Percentiles rank a stretch among this genome's conserved stretches.
Evolutionary conservation across 176 grass and related monocot genomes (phyloP).

Genomic region (Oryza coarctata): DNA sequence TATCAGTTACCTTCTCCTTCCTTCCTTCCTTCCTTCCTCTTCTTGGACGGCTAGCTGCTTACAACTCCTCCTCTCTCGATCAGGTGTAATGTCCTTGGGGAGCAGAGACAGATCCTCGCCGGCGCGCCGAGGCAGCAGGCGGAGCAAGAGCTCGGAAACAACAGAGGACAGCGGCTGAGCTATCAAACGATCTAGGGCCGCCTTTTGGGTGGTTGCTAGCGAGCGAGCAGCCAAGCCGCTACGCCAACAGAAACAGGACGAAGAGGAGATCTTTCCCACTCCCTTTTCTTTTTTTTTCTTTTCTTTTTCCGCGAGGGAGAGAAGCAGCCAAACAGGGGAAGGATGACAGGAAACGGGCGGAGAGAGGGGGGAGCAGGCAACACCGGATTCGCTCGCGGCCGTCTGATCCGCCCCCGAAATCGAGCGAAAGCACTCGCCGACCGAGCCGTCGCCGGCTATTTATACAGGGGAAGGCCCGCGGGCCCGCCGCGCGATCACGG

Average conservation of each 20-base stretch:
- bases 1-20: slow-evolving; percentile 32
- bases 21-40: neutral
- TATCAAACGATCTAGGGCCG: neutral
- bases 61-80: neutral
- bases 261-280: slow-evolving; percentile 19
- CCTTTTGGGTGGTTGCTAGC: slow-evolving; percentile 29
- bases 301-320: neutral
- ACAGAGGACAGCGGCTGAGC: slow-evolving; percentile 2
- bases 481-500: slow-evolving; percentile 1
- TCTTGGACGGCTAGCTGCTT: neutral
- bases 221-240: neutral
- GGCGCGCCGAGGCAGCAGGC: slow-evolving; percentile 3
- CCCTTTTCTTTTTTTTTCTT: neutral
- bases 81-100: neutral
- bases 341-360: neutral
- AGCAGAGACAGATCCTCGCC: neutral
- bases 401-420: slow-evolving; percentile 48
- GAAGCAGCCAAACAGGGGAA: too few relatives aligned
- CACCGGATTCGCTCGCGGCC: slow-evolving; percentile 50
- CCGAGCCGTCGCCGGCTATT: slow-evolving; percentile 10
- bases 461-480: slow-evolving; percentile 16
- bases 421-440: slow-evolving; percentile 31
- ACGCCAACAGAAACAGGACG: slow-evolving; percentile 34
- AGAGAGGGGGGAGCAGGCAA: neutral
- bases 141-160: slow-evolving; percentile 26